Percentiles rank a stretch among this genome's conserved stretches.
phyloP scores from a whole-genome alignment of 176 grass and related monocot species.

The Avena eriantha region DNA sequence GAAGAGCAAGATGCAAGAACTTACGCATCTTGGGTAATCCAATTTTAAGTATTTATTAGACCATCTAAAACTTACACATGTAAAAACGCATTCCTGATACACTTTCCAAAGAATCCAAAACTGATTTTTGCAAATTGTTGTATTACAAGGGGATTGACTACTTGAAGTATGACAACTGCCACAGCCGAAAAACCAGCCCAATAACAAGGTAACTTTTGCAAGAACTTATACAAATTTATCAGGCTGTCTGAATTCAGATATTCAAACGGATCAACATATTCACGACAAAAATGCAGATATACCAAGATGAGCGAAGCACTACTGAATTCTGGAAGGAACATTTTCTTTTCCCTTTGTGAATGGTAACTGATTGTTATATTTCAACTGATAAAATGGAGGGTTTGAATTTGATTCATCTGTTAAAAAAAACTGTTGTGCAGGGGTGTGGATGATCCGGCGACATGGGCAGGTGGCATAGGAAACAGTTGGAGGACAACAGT shows the following conservation, averaged over 20 bases:
- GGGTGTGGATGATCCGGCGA: slow-evolving; percentile 59
- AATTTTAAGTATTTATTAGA: slow-evolving; percentile 4
- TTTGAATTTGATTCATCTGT: not conserved
- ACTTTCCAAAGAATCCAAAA: not conserved
- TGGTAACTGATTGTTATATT: slow-evolving; percentile 44
- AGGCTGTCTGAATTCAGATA: not conserved
- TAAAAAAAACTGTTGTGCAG: slow-evolving; percentile 36
- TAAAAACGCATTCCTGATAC: not conserved
- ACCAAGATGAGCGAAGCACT: slow-evolving; percentile 49
- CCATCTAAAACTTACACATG: not conserved
- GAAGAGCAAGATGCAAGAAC: slow-evolving; percentile 62
- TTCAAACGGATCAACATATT: not conserved
- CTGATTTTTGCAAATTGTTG: slow-evolving; percentile 14
- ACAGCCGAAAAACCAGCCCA: not conserved
- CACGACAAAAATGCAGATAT: slow-evolving; percentile 44
- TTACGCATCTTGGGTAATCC: slow-evolving; percentile 49
- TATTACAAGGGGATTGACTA: slow-evolving; percentile 28
- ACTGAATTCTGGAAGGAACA: slow-evolving; percentile 49
- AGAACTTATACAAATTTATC: not conserved
- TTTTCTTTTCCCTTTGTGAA: slow-evolving; percentile 66
- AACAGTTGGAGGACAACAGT: slow-evolving; percentile 80
- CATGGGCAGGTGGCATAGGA: slow-evolving; percentile 59
- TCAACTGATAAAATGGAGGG: not conserved
- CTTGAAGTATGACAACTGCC: slow-evolving; percentile 34
- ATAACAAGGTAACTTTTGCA: not conserved